These are phyloP conservation scores for Ambrosia artemisiifolia DNA, from an alignment of 129 eudicot species.

Conservation along the genomic window DNA sequence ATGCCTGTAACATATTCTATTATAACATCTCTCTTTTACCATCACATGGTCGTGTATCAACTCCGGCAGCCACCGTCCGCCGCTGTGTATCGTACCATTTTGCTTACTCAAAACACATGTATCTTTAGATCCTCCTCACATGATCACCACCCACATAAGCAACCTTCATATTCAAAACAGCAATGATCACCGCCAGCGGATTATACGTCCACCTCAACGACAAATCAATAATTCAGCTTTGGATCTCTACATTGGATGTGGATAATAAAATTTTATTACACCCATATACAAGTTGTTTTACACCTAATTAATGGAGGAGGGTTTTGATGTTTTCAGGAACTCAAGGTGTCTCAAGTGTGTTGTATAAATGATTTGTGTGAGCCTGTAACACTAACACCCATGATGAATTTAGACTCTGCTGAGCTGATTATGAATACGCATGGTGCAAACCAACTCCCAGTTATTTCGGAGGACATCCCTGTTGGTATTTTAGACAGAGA, in stretches of 20 bases:
- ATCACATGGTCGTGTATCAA: neutral
- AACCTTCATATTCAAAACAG: neutral
- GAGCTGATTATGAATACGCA: constrained; percentile 53
- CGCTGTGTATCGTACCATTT: neutral
- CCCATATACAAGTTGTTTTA: no score
- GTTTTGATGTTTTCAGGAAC: constrained; percentile 42
- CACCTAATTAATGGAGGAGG: no score
- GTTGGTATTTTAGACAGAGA: constrained; percentile 87
- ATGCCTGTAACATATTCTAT: no score
- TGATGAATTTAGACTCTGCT: constrained; percentile 61
- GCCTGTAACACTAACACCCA: constrained; percentile 64
- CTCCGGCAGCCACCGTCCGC: neutral
- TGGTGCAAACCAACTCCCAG: constrained; percentile 55
- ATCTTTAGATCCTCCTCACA: neutral
- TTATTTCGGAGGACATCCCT: constrained; percentile 53
- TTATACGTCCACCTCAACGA: no score
- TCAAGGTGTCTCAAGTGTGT: constrained; percentile 58
- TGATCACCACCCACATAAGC: neutral
- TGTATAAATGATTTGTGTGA: constrained; percentile 39
- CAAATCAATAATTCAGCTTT: no score
- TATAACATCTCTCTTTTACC: no score
- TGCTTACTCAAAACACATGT: neutral
- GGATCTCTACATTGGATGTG: no score
- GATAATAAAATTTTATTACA: no score
- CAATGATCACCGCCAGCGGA: no score